Evolutionary conservation across 1,284 basidiomycete species (phyloP), one percentile per base, ranked within the genome.

Genomic region (Boletellus deceptivus): DNA sequence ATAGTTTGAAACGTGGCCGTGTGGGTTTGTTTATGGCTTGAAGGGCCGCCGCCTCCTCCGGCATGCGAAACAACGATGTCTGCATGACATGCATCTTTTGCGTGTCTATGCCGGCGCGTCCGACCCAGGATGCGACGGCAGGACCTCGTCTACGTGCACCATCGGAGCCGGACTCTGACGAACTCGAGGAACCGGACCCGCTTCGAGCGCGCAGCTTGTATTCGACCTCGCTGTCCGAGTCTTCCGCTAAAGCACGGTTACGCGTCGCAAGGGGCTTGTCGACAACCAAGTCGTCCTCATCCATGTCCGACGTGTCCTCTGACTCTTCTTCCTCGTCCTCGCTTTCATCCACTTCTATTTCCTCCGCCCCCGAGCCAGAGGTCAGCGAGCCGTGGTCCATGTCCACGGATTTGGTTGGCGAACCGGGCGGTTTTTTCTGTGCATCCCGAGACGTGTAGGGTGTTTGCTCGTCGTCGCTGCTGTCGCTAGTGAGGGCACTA

Each of bases 61-160:
- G 84, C 64, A 80, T 75, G 31, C 84, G 78, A 63, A 96, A 97
- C 50, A 95, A 74, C 22, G 89, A 87, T 0, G 88, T 82, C 64
- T 96, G 93, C 93, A 96, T 96, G 50, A 93, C 89, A 60, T 91
- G 87, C 74, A 95, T 81, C 68, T 86, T 89, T 66, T 88, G 86
- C 39, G 86, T 77, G 64, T 94, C 89, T 13, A 91, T 72, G 6
- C 88, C 87, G 33, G 89, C 69, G 47, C 80, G 81, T 50, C 84
- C 76, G 6, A 84, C 79, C 83, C 87, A 86, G 36, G 86, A 79
- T 50, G 78, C 75, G 17, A 70, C 57, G 4, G 57, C 60, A 4
- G 66, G 56, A 40, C 68, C 61, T n/a, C 53, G 59, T 52, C 41
- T 48, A 14, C 33, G 59, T 25, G 34, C 46, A 36, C 16, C 43